Evolutionary conservation across 192 early-diverging fungal genomes (phyloP), one percentile per base, ranked within the genome.

Genomic region (Podila verticillata): DNA sequence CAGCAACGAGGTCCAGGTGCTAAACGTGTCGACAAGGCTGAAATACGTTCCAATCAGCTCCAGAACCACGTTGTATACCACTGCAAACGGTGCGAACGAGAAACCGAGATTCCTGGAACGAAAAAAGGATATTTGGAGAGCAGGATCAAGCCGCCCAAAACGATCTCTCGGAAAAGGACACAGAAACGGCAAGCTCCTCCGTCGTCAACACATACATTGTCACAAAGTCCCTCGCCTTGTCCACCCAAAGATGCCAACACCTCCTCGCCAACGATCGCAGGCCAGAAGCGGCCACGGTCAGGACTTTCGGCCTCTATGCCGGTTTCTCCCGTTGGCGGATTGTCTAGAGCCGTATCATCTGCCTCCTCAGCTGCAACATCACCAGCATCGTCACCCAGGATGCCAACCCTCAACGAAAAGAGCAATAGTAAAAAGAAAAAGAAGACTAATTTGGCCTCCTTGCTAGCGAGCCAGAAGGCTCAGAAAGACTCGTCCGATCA

Each of bases 51-150:
- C 7, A 73, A 63, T 24, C 70, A 78, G 34, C 15, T 69, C 39
- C 63, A 74, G 51, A 84, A 84, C 51, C 65, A 79, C 29, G 30
- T 82, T 30, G 66, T 73, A n/a, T 84, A 84, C 57, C 64, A 74
- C 17, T 84, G 84, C 61, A 68, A 64, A 34, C 48, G 67, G 17
- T 84, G 84, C 36, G 36, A 84, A 47, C 56, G 67, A 4, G 69
- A 78, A 13, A 82, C 84, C 20, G 68, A 81, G 30, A 62, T 77
- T 7, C 57, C 61, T 64, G 84, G 84, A 49, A 79, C 74, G 54
- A 72, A 79, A 22, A 58, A 71, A 57, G 69, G 59, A 0, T 59
- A 67, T n/a, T 54, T 79, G 28, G 31, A 24, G 5, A 24, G 68
- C 31, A 57, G 65, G 7, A 48, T 79, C 58, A 79, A 79, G 47